Evolutionary conservation across 768 basidiomycete genomes (phyloP), one percentile per base, ranked within the genome.

Genomic region (Boletellus ananas): DNA sequence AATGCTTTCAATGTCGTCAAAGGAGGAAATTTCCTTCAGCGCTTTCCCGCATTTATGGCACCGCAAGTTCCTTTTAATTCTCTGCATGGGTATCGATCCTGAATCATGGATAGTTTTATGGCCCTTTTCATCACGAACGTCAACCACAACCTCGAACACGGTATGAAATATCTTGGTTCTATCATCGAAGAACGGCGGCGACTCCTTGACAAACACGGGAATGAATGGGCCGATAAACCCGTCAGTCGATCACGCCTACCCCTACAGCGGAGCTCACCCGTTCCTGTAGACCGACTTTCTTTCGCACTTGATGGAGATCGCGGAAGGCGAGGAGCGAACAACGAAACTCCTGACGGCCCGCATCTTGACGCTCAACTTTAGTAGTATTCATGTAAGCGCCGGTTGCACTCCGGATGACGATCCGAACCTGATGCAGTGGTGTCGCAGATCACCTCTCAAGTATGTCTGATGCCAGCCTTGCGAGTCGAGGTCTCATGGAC

Each of bases 261-360:
- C 23, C 2, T 25, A 11, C 1, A 12, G 3, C 17, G 9, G 8
- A 2, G 10, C 43, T 38, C 17, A 47, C 18, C 3, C 11, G 16
- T 18, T 29, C 8, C 16, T 7, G 11, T 29, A 71, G 72, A 61
- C 61, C 8, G 70, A 74, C 42, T 21, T 72, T 33, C 44, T 74
- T 6, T 55, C 59, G 0, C 71, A 70, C 66, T 27, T 68, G 29
- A 58, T 72, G 47, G 65, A 67, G 6, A 60, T 50, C 1, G 66
- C 63, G 8, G 33, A 50, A 6, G 56, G 58, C n/a, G 31, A 50
- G 23, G 57, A 66, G 38, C 23, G 34, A n/a, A 47, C 64, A 1
- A 21, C 51, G 3, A 45, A 57, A 20, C 21, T 61, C 65, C 45
- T 72, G 57, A 55, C 57, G 6, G 34, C 13, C 12, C 59, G 62